Evolutionary conservation across 1,284 basidiomycete species (phyloP), one percentile per base, ranked within the genome.

Genomic region (Pascua guehoae): DNA sequence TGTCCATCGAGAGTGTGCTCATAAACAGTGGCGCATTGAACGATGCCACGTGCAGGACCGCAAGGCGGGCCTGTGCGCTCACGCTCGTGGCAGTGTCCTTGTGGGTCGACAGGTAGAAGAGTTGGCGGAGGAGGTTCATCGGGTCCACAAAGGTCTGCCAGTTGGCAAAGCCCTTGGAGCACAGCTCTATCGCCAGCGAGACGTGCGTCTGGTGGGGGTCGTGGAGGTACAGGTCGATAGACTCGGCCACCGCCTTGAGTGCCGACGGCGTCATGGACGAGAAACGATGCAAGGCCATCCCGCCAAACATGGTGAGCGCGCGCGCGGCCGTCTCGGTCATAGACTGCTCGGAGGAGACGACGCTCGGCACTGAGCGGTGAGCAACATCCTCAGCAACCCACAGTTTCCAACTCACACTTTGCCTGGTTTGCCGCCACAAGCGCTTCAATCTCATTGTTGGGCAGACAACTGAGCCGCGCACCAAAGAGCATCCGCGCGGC

Each of bases 141-240:
- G 92, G 86, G 66, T 98, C 94, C 54, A 94, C 83, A 67, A 94
- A 94, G 64, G 93, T 86, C 72, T 95, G 93, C 91, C 93, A 98
- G 45, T 92, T 86, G 44, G 87, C 83, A 73, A 97, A 98, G 0
- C 93, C 93, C 47, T 87, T 85, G 4, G 88, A 87, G 67, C 89
- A 93, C 11, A 98, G 81, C 68, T 98, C 93, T 62, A 97, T 87
- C 0, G 90, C 92, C 2, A 96, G 80, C 0, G 83, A 80, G 17
- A 88, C 82, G 71, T 88, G 82, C 1, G 73, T 66, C 5, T 84
- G 85, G 11, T 81, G 75, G 46, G 87, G 85, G 61, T 91, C 85
- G 54, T 90, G 83, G 12, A 97, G 80, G 66, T 88, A 92, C 4
- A 86, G 66, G 0, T 83, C 80, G 53, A 98, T 84, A 0, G 91